Conservation (phyloP, 345 rosid species). For the Brassica nigra region DNA sequence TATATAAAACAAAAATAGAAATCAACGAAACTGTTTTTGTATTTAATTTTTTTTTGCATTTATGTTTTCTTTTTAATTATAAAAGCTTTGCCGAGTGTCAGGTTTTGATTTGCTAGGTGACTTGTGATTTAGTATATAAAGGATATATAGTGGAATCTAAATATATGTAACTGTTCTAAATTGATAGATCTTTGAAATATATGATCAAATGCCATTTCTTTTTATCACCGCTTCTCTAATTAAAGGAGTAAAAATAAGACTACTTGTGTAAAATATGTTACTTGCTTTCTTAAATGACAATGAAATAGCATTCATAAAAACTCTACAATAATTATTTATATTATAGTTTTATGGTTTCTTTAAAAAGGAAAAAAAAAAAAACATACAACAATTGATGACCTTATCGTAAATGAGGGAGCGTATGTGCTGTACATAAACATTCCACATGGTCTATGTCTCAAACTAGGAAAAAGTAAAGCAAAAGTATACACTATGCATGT, state of each 20-base stretch:
- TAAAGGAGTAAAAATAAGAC: background rate
- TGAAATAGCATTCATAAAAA: background rate
- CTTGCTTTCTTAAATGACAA: background rate
- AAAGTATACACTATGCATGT: constrained; percentile 19
- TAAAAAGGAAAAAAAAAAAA: background rate
- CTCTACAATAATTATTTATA: background rate
- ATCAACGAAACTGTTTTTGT: no score
- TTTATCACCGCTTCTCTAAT: background rate
- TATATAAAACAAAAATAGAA: no score
- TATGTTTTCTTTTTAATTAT: no score
- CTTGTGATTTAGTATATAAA: no score
- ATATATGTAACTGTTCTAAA: background rate
- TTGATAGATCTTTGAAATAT: background rate
- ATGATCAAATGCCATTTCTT: background rate
- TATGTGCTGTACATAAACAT: constrained; percentile 34
- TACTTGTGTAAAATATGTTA: background rate
- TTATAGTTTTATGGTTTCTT: background rate
- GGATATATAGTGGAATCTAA: background rate
- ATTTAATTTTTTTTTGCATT: no score
- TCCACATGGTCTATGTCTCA: constrained; percentile 35
- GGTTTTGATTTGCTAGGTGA: no score
- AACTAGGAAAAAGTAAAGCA: constrained; percentile 6
- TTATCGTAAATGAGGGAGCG: constrained; percentile 16
- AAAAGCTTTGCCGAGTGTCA: no score
- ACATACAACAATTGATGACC: constrained; percentile 4